phyloP scores from a whole-genome alignment of 805 yeast species.

The Jamesozyma spencerorum region DNA sequence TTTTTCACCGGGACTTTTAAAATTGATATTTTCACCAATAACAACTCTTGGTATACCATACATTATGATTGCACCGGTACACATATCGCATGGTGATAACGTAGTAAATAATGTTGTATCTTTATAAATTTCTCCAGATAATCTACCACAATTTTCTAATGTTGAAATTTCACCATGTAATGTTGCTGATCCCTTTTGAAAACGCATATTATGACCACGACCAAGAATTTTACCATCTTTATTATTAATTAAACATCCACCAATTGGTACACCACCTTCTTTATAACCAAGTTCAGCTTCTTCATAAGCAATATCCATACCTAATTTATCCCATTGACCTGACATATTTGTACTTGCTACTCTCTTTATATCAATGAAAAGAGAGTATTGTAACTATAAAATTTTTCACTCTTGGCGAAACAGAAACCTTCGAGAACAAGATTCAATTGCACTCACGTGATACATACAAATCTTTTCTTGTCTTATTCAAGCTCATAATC shows the following conservation, averaged over 20 bases:
- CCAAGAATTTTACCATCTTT: slow-evolving; percentile 78
- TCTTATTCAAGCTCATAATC: no score
- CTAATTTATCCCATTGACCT: slow-evolving; percentile 50
- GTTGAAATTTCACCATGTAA: slow-evolving; percentile 90
- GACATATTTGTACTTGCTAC: background rate
- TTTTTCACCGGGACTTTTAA: slow-evolving; percentile 69
- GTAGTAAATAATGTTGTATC: slow-evolving; percentile 88
- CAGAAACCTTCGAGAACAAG: no score
- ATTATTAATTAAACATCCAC: slow-evolving; percentile 29
- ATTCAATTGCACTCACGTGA: no score
- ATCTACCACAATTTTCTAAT: slow-evolving; percentile 82
- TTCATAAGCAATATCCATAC: slow-evolving; percentile 60
- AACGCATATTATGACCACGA: slow-evolving; percentile 81
- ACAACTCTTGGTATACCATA: slow-evolving; percentile 85
- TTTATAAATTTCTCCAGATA: slow-evolving; percentile 69
- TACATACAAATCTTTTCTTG: no score
- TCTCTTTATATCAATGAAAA: no score
- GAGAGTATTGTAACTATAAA: no score
- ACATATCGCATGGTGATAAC: slow-evolving; percentile 89
- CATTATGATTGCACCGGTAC: slow-evolving; percentile 85
- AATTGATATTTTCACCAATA: slow-evolving; percentile 79
- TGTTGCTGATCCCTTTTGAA: slow-evolving; percentile 75
- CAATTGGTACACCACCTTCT: slow-evolving; percentile 91
- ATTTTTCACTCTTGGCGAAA: no score
- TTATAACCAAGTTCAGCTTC: slow-evolving; percentile 58